A percentile compares a stretch with the other conserved stretches of the same genome.
Conservation (phyloP, 2,329 filamentous ascomycete genomes). For the Aspergillus eucalypticola region DNA sequence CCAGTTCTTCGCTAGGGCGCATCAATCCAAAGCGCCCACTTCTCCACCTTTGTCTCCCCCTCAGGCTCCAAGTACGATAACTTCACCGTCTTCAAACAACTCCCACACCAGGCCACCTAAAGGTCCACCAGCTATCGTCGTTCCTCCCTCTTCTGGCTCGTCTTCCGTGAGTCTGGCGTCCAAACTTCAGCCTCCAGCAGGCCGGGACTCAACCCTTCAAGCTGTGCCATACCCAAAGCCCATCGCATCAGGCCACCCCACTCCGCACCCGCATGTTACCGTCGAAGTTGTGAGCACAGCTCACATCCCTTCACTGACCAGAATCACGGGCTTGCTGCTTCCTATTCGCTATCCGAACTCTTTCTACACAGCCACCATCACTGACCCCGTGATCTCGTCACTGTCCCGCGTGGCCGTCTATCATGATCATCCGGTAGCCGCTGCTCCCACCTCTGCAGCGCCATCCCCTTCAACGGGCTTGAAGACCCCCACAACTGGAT, state of each 20-base stretch:
- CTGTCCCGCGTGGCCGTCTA: slow-evolving; percentile 63
- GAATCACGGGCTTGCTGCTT: slow-evolving; percentile 59
- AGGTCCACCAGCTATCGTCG: slow-evolving; percentile 32
- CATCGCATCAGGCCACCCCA: slow-evolving; percentile 29
- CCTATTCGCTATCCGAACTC: slow-evolving; percentile 62
- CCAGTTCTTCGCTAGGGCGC: slow-evolving; percentile 40
- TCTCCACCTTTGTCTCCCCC: slow-evolving; percentile 27
- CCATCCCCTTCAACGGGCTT: slow-evolving; percentile 16
- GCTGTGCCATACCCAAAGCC: slow-evolving; percentile 34
- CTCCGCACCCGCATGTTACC: slow-evolving; percentile 52
- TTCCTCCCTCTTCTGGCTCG: slow-evolving; percentile 26
- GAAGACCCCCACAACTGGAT: slow-evolving; percentile 25
- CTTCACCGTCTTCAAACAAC: slow-evolving; percentile 16
- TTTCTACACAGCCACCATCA: slow-evolving; percentile 63
- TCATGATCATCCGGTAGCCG: slow-evolving; percentile 47
- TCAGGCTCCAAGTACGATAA: slow-evolving; percentile 15
- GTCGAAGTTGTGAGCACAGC: slow-evolving; percentile 54
- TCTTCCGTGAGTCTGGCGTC: slow-evolving; percentile 18
- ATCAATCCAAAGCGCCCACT: slow-evolving; percentile 28
- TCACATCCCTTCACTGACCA: slow-evolving; percentile 58
- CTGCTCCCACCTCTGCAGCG: slow-evolving; percentile 21
- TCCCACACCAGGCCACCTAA: slow-evolving; percentile 29
- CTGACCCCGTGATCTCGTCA: slow-evolving; percentile 53
- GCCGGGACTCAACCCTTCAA: slow-evolving; percentile 28
- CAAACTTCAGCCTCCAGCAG: slow-evolving; percentile 25